Base-by-base conservation (phyloP, 139 green algal genomes). In the Diplosphaera chodatii region DNA sequence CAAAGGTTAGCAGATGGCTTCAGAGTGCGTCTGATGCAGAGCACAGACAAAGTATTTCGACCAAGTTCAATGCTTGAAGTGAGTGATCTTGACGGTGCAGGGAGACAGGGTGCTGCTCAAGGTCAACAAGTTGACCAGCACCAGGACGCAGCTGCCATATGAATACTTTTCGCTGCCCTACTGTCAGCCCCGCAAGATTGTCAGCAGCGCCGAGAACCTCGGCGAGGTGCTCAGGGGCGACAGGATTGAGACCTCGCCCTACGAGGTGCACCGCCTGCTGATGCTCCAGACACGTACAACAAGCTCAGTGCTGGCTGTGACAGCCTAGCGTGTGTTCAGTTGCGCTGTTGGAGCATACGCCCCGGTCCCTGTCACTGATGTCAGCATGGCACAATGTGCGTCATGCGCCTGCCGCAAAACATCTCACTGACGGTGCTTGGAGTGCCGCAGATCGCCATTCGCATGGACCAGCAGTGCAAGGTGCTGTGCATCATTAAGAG, bases 161-260 rank as follows among this genome's bases (percentile, higher is more conserved):
- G 91, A 98, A 72, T 99, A 98, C 80, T 99, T 99, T 81, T 90
- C 82, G 1, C 82, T 99, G 64, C 94, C 94, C 10, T 99, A 97
- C 82, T 99, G 96, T 80, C 81, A 84, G 34, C 96, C 96, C 16
- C 83, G 97, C 32, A 87, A 91, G 64, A 91, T 99, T 64, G 77
- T 93, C 59, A 87, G 86, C 63, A 92, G 79, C 55, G 90, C 95
- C 16, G 95, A 98, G 70, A 98, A 98, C 81, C 79, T 98, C 62
- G 96, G 96, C 4, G 95, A 99, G 82, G 90, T 99, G 40, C 80
- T 99, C 79, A 85, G 96, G 1, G 96, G 96, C 22, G 96, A 99
- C 83, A 77, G 96, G 31, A 99, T 99, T 63, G 89, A 97, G 66
- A 98, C 96, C 82, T 98, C 93, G 0, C 72, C 89, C n/a, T 99